phyloP scores from a whole-genome alignment of 441 rosid species.

The Erodium chrysanthum region DNA sequence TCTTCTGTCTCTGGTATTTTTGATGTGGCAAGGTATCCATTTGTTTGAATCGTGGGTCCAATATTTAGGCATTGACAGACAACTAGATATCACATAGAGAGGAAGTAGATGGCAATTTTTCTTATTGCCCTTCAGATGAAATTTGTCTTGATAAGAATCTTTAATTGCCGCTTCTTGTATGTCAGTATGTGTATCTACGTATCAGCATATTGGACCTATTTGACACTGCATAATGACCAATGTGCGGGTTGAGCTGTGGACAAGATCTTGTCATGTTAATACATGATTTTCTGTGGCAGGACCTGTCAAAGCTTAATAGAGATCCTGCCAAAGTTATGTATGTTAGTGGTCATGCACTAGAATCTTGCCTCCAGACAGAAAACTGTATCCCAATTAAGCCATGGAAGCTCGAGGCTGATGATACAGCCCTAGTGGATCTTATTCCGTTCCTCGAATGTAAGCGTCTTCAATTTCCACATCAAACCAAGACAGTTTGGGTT shows the following conservation, averaged over 20 bases:
- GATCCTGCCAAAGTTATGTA: constrained; percentile 68
- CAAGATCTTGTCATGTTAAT: neutral
- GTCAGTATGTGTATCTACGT: neutral
- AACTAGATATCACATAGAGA: neutral
- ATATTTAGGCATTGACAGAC: neutral
- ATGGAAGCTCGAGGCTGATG: constrained; percentile 50
- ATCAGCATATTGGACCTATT: neutral
- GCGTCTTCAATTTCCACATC: constrained; percentile 16
- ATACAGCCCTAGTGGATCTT: constrained; percentile 81
- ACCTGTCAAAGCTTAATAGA: constrained; percentile 84
- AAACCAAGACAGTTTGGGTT: neutral
- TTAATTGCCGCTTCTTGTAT: neutral
- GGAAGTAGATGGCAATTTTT: neutral
- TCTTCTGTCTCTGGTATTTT: neutral
- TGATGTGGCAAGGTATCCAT: neutral
- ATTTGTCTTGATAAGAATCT: neutral
- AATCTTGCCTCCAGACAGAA: constrained; percentile 77
- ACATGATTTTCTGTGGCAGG: constrained; percentile 37
- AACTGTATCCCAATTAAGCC: constrained; percentile 70
- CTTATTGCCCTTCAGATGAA: neutral
- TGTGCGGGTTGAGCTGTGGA: neutral
- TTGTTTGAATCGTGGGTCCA: neutral
- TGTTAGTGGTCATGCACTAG: constrained; percentile 69
- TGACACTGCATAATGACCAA: neutral
- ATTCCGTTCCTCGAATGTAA: constrained; percentile 96